Evolutionary conservation across 1,284 basidiomycete species (phyloP).

Genomic region (Xerocomus cyaneibrunnescens): DNA sequence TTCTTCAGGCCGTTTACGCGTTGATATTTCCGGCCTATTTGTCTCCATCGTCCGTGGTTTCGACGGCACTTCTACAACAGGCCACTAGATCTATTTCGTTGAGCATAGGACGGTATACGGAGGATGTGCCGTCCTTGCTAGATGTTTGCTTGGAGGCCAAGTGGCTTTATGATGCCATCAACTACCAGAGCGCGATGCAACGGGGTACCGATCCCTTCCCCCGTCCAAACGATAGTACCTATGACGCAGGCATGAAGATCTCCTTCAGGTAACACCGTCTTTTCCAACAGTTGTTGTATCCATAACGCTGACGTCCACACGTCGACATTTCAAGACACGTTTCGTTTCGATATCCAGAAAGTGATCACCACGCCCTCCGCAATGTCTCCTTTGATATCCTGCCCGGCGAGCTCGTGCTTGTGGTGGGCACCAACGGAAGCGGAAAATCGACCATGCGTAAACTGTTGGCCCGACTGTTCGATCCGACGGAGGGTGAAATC

Average conservation of each 20-base stretch:
- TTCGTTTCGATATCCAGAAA: constrained; percentile 38
- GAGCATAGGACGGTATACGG: constrained; percentile 11
- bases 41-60: constrained; percentile 21
- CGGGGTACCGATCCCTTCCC: constrained; percentile 24
- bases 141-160: constrained; percentile 12
- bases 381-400: constrained; percentile 42
- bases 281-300: not conserved
- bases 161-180: constrained; percentile 32
- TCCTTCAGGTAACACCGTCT: constrained; percentile 34
- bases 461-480: constrained; percentile 42
- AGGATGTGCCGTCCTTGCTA: constrained; percentile 9
- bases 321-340: constrained; percentile 36
- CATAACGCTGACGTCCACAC: not conserved
- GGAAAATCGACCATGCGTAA: constrained; percentile 51
- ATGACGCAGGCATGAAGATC: constrained; percentile 38
- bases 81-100: constrained; percentile 15
- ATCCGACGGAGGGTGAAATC: constrained; percentile 42
- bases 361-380: constrained; percentile 30
- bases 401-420: constrained; percentile 45
- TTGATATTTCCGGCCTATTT: constrained; percentile 10
- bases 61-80: constrained; percentile 26
- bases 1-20: constrained; percentile 21
- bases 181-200: constrained; percentile 23
- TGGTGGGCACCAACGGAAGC: constrained; percentile 50
- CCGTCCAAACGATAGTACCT: constrained; percentile 3